phyloP scores from a whole-genome alignment of 2,329 filamentous ascomycete species.

The Didymosphaeria variabile region DNA sequence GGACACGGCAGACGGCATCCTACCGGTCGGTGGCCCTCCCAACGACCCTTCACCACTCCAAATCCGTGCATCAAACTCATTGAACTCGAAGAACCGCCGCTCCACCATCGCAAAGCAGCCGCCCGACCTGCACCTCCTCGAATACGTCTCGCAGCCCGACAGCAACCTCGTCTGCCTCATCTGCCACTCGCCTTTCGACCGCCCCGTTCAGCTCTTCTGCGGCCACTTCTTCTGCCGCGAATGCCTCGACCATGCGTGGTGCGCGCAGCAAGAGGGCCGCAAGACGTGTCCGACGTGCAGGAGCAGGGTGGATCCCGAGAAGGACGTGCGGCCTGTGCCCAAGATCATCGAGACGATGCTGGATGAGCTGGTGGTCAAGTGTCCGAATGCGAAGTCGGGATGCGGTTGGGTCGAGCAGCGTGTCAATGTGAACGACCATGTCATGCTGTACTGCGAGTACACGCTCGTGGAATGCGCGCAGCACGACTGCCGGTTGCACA shows the following conservation, averaged over 20 bases:
- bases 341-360: constrained; percentile 68
- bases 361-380: constrained; percentile 68
- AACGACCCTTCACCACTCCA: constrained; percentile 49
- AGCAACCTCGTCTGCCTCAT: constrained; percentile 71
- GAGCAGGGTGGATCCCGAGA: constrained; percentile 49
- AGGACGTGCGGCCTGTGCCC: constrained; percentile 53
- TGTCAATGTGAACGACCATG: constrained; percentile 66
- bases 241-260: constrained; percentile 60
- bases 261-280: constrained; percentile 37
- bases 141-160: constrained; percentile 65
- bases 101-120: constrained; percentile 44
- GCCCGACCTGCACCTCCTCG: constrained; percentile 66
- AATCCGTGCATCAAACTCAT: constrained; percentile 50
- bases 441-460: constrained; percentile 68
- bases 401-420: constrained; percentile 64
- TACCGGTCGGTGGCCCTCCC: constrained; percentile 50
- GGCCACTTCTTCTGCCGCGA: constrained; percentile 71
- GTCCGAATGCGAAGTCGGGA: constrained; percentile 64
- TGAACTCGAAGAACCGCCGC: constrained; percentile 46
- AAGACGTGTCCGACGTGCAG: constrained; percentile 67
- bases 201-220: constrained; percentile 66
- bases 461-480: constrained; percentile 63
- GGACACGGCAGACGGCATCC: constrained; percentile 33
- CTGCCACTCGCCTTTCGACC: constrained; percentile 69
- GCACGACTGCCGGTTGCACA: constrained; percentile 59